These are phyloP conservation scores for Salvia miltiorrhiza DNA, from an alignment of 257 asterid genomes.

Conservation along the genomic window DNA sequence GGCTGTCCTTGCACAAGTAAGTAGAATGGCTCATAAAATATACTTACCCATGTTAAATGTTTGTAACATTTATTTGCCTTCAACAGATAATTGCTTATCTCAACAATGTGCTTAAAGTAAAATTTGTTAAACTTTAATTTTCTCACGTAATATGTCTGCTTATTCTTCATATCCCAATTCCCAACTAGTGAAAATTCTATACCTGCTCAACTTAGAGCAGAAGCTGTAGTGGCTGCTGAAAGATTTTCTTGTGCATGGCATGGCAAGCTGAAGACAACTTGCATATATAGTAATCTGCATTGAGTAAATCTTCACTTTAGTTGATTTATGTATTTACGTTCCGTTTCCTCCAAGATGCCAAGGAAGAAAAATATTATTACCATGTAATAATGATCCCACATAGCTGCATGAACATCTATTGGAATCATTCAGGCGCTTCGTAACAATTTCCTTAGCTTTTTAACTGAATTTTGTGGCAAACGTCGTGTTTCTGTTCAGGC, in stretches of 20 bases:
- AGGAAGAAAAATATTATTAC: neutral
- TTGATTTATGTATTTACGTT: neutral
- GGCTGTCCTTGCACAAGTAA: slow-evolving; percentile 96
- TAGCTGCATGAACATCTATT: neutral
- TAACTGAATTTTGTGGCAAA: neutral
- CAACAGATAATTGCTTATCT: neutral
- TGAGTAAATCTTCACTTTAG: neutral
- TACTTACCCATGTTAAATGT: slow-evolving; percentile 7
- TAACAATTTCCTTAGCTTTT: neutral
- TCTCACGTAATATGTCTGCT: neutral
- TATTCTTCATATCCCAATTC: neutral
- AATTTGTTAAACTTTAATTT: neutral
- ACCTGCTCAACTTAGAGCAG: neutral
- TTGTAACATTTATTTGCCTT: neutral
- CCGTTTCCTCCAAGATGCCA: neutral
- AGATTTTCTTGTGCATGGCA: slow-evolving; percentile 1
- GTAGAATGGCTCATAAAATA: slow-evolving; percentile 24
- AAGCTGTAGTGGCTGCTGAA: neutral
- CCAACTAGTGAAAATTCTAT: neutral
- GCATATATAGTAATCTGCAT: neutral
- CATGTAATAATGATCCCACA: neutral
- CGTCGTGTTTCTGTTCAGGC: slow-evolving; percentile 46
- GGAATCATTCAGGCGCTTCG: neutral
- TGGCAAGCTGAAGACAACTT: neutral
- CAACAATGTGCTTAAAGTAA: neutral